Conservation (phyloP, 2,329 filamentous ascomycete genomes). For the Trichoderma sp. region DNA sequence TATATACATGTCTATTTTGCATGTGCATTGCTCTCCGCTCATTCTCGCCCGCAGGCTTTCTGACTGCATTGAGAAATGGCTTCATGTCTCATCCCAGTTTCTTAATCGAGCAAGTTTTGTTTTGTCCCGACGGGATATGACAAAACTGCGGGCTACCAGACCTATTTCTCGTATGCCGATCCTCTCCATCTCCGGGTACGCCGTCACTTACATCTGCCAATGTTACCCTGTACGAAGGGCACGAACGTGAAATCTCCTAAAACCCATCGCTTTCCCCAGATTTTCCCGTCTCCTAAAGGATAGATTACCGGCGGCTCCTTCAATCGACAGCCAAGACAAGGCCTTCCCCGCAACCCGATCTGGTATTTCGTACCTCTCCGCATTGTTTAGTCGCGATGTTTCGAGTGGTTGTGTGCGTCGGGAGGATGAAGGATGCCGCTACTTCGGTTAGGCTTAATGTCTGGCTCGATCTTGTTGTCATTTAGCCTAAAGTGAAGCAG, state of each 20-base stretch:
- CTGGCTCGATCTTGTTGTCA: background rate
- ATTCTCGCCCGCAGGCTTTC: background rate
- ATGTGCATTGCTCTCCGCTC: background rate
- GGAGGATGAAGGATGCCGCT: background rate
- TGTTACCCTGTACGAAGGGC: background rate
- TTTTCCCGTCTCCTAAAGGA: slow-evolving; percentile 7
- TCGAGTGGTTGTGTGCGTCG: background rate
- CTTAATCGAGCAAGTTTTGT: background rate
- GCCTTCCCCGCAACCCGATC: slow-evolving; percentile 6
- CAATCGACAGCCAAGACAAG: background rate
- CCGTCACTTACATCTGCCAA: background rate
- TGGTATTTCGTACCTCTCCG: background rate
- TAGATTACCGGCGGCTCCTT: slow-evolving; percentile 12
- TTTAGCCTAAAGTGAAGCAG: slow-evolving; percentile 6
- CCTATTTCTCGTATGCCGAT: background rate
- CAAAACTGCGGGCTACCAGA: background rate
- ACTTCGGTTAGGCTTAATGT: slow-evolving; percentile 3
- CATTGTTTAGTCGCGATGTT: background rate
- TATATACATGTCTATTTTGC: background rate
- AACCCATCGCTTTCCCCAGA: slow-evolving; percentile 4
- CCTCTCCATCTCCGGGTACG: background rate
- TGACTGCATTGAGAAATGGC: background rate
- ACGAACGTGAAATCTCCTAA: background rate
- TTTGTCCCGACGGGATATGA: slow-evolving; percentile 12
- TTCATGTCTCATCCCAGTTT: background rate